Base-by-base conservation (phyloP, 768 basidiomycete species). In the Flagelloscypha sp. region DNA sequence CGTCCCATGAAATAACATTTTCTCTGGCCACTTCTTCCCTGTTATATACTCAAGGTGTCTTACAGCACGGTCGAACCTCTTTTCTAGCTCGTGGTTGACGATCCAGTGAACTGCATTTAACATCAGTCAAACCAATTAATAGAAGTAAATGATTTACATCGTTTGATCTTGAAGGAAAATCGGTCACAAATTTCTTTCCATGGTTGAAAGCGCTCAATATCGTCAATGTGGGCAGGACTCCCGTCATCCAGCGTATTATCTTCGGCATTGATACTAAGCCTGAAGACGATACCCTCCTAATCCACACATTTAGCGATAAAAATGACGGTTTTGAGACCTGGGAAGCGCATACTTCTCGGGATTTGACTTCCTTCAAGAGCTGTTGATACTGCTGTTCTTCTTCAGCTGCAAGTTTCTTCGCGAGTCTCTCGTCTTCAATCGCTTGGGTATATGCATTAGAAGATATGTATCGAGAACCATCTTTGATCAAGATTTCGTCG, bases 11-110 rank as follows among this genome's bases (percentile, higher is more conserved):
- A 42, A 45, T 12, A 42, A 9, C 5, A 29, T 13, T 7, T 42
- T 11, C 27, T 45, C 44, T 20, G 30, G 15, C 7, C 41, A 36
- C 23, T 37, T 30, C 11, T 38, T 18, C 9, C 32, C 36, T 10
- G 22, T 11, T 5, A 41, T 15, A 1, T 13, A 17, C 9, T 35
- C 22, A 9, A 45, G 29, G 11, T 18, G 28, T 5, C 42, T 37
- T 18, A 36, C 23, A 5, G 41, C 35, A 18, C 27, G 31, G 27
- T 45, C 44, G 20, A 42, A 45, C 13, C 32, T 30, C 20, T 42
- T 42, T 23, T 45, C 44, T 9, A 45, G 41, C 22, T 45, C 44
- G 27, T 45, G 42, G 22, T 45, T 45, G 12, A 45, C 44, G 23
- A 45, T 37, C 44, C 44, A 45, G 28, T 45, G 44, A 24, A 40